phyloP scores from a whole-genome alignment of 441 rosid species.

The Erodium moschatum region DNA sequence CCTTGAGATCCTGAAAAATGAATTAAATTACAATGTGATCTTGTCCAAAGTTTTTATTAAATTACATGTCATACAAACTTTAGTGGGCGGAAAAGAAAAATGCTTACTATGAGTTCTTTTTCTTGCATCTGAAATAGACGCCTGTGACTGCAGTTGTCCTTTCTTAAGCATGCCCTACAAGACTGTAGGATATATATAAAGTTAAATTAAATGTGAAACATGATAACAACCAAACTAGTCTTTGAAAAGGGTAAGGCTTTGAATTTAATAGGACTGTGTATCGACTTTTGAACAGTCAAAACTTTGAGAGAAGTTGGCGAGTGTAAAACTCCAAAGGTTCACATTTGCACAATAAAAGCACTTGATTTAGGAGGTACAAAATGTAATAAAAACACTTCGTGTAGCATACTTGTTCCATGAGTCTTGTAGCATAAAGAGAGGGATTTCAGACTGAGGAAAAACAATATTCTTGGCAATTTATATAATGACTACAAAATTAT shows the following conservation, averaged over 20 bases:
- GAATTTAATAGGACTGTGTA: no score
- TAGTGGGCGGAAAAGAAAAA: not conserved
- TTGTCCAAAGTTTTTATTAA: not conserved
- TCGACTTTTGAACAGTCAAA: no score
- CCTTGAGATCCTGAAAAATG: slow-evolving; percentile 56
- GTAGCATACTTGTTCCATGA: not conserved
- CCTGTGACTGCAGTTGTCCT: slow-evolving; percentile 39
- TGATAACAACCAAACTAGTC: no score
- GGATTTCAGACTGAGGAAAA: not conserved
- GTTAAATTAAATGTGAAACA: no score
- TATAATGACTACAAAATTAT: not conserved
- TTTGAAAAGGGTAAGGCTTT: no score
- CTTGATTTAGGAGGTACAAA: no score
- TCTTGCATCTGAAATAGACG: slow-evolving; percentile 52
- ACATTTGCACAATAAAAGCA: no score
- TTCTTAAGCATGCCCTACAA: slow-evolving; percentile 32
- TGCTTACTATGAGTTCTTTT: slow-evolving; percentile 60
- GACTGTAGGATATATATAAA: slow-evolving; percentile 31
- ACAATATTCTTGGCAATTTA: not conserved
- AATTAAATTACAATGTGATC: not conserved
- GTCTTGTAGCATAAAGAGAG: not conserved
- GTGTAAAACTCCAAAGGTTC: no score
- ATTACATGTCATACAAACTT: not conserved
- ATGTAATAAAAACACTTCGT: not conserved
- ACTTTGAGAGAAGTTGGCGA: no score